Conservation (phyloP, 2,329 filamentous ascomycete species). For the Exophiala lecanii-corni region DNA sequence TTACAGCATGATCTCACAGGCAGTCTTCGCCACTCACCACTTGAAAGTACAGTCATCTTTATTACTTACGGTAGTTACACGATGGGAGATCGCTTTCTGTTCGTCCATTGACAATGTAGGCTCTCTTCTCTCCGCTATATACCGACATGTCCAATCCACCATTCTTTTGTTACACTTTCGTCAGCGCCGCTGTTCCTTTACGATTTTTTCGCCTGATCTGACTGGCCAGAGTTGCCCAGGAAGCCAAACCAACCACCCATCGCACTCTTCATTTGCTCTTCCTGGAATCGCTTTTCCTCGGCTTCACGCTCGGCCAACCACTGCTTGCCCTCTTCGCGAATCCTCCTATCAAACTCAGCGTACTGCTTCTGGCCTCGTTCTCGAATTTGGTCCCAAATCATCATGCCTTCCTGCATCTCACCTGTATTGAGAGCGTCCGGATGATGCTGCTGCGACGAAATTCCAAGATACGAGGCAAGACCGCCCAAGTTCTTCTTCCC, state of each 20-base stretch:
- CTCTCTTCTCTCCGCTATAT: no score
- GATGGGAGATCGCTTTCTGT: neutral
- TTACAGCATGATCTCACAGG: no score
- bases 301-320: conserved; percentile 93
- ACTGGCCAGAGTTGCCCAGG: conserved; percentile 40
- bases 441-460: conserved; percentile 67
- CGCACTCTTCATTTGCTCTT: conserved; percentile 90
- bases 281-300: conserved; percentile 80
- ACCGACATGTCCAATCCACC: no score
- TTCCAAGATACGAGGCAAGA: conserved; percentile 67
- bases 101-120: no score
- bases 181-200: conserved; percentile 1
- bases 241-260: conserved; percentile 62
- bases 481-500: conserved; percentile 60
- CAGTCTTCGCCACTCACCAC: no score
- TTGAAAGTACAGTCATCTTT: no score
- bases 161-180: neutral
- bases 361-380: conserved; percentile 90
- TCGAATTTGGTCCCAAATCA: conserved; percentile 89
- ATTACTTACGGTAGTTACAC: no score
- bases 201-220: conserved; percentile 26
- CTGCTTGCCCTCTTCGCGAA: conserved; percentile 87
- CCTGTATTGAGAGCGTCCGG: conserved; percentile 39
- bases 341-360: conserved; percentile 81
- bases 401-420: conserved; percentile 79